Evolutionary conservation across 2,329 filamentous ascomycete genomes (phyloP).

Genomic region (Teratosphaeriaceae sp.): DNA sequence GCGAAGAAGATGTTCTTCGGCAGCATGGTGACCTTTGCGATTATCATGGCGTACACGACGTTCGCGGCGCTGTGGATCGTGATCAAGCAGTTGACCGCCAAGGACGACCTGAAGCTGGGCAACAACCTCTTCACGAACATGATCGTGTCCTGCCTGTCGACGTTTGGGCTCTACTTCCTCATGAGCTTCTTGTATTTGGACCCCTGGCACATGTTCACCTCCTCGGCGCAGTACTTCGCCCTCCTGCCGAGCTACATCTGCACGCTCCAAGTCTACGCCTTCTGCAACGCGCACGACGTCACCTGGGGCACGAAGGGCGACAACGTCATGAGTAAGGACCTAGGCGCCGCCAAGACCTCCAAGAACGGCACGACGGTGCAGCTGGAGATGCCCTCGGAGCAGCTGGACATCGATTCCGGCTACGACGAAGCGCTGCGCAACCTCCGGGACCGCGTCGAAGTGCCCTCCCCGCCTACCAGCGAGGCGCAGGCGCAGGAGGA

Average conservation of each 20-base stretch:
- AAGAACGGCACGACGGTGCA: conserved; percentile 73
- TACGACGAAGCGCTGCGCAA: conserved; percentile 97
- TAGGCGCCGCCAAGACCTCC: conserved; percentile 76
- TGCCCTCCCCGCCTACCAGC: conserved; percentile 53
- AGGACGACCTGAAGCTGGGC: conserved; percentile 52
- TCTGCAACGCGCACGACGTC: conserved; percentile 98
- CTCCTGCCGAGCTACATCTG: conserved; percentile 92
- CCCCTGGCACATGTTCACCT: conserved; percentile 99
- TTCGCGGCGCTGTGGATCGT: conserved; percentile 89
- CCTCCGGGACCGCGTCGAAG: conserved; percentile 85
- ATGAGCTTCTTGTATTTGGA: conserved; percentile 97
- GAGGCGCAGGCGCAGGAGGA: conserved; percentile 91
- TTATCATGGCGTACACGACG: conserved; percentile 95
- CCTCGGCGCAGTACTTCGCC: conserved; percentile 82
- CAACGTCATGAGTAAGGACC: conserved; percentile 87
- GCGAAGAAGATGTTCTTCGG: conserved; percentile 83
- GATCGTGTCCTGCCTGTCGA: conserved; percentile 82
- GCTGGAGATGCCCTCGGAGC: conserved; percentile 94
- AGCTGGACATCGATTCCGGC: conserved; percentile 94
- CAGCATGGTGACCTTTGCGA: conserved; percentile 80
- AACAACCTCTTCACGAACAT: conserved; percentile 94
- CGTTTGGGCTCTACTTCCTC: conserved; percentile 87
- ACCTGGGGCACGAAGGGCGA: conserved; percentile 99
- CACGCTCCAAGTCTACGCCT: conserved; percentile 95
- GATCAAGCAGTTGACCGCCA: conserved; percentile 60